Percentiles rank a stretch among this genome's conserved stretches.
Conservation (phyloP, 2,329 filamentous ascomycete genomes). For the Metarhizium anisopliae region DNA sequence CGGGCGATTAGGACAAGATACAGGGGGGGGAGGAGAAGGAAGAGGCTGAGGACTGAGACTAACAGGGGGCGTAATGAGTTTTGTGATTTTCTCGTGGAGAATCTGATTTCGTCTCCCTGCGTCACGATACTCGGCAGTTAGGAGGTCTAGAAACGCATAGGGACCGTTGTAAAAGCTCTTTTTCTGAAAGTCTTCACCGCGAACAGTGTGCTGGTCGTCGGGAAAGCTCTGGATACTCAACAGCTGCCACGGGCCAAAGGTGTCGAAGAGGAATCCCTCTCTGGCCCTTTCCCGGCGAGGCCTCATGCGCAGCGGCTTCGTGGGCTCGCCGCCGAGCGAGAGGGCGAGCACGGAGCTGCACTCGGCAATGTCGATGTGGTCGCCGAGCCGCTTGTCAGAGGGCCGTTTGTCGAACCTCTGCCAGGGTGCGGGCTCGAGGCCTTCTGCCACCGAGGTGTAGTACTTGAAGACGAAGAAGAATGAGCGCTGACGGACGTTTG, state of each 20-base stretch:
- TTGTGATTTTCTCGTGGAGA: constrained; percentile 47
- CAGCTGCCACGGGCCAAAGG: constrained; percentile 52
- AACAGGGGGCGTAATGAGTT: constrained; percentile 37
- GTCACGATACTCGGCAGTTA: constrained; percentile 52
- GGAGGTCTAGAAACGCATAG: constrained; percentile 49
- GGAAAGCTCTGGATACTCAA: constrained; percentile 50
- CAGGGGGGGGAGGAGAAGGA: too few relatives aligned
- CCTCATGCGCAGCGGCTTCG: constrained; percentile 38
- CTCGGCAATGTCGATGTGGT: constrained; percentile 50
- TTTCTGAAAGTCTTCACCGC: constrained; percentile 41
- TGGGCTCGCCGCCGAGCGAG: constrained; percentile 42
- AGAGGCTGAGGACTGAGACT: too few relatives aligned
- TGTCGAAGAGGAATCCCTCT: constrained; percentile 46
- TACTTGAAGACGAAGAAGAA: constrained; percentile 59
- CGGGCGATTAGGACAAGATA: too few relatives aligned
- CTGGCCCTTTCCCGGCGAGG: constrained; percentile 37
- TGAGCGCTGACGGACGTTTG: constrained; percentile 39
- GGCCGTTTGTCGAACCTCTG: constrained; percentile 44
- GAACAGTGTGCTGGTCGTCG: constrained; percentile 47
- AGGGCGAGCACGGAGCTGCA: constrained; percentile 52
- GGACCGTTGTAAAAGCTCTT: constrained; percentile 52
- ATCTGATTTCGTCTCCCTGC: constrained; percentile 48
- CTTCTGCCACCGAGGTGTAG: constrained; percentile 50
- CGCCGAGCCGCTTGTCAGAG: constrained; percentile 24
- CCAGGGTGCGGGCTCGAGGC: constrained; percentile 49